phyloP scores from a whole-genome alignment of 768 basidiomycete genomes.

The Omphalotus guepiniiformis region DNA sequence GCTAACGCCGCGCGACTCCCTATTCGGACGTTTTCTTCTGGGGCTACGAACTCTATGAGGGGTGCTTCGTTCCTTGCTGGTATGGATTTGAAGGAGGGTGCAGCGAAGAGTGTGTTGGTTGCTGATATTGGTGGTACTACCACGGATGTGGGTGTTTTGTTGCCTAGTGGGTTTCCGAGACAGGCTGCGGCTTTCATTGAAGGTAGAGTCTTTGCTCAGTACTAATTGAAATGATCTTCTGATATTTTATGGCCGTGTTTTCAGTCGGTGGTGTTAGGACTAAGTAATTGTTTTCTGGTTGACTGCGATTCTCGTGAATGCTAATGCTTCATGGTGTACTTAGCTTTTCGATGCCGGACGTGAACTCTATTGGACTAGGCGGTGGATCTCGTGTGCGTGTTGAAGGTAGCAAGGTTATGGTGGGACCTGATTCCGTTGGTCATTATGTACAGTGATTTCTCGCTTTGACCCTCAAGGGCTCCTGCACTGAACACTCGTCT shows the following conservation, averaged over 20 bases:
- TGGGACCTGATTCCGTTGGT: slow-evolving; percentile 67
- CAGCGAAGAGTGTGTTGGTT: slow-evolving; percentile 38
- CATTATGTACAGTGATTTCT: slow-evolving; percentile 27
- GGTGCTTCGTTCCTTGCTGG: slow-evolving; percentile 59
- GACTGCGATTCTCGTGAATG: too few species aligned
- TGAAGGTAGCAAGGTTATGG: slow-evolving; percentile 34
- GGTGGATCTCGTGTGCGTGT: slow-evolving; percentile 54
- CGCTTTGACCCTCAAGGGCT: not conserved
- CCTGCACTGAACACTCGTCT: not conserved
- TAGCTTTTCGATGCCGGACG: slow-evolving; percentile 54
- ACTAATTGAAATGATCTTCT: too few species aligned
- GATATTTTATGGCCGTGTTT: too few species aligned
- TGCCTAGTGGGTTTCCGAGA: slow-evolving; percentile 56
- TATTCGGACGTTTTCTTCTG: slow-evolving; percentile 58
- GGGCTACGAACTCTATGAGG: slow-evolving; percentile 68
- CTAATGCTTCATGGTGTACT: not conserved
- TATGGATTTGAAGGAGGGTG: slow-evolving; percentile 19
- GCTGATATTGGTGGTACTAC: slow-evolving; percentile 67
- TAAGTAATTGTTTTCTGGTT: slow-evolving; percentile 28
- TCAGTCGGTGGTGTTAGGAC: slow-evolving; percentile 57
- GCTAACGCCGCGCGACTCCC: slow-evolving; percentile 50
- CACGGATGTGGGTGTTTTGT: slow-evolving; percentile 58
- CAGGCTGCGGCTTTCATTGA: slow-evolving; percentile 62
- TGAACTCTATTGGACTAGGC: slow-evolving; percentile 56
- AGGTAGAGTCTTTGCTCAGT: slow-evolving; percentile 21